These are phyloP conservation scores for Leersia perrieri DNA, from an alignment of 176 grass and related monocot genomes.

Conservation along the genomic window DNA sequence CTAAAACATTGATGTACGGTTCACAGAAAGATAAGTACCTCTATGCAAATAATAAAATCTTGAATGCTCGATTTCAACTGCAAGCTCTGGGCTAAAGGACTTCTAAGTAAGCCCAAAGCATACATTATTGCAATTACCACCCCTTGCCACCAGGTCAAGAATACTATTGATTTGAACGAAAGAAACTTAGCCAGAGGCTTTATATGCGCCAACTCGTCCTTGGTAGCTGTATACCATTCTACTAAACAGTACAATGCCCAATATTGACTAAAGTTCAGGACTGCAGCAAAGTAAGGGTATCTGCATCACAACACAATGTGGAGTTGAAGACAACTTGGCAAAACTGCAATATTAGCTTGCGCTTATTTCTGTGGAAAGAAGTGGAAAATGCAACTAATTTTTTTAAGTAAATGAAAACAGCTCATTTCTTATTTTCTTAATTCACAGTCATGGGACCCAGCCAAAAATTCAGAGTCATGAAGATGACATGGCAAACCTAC, in stretches of 20 bases:
- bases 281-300: constrained; percentile 81
- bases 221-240: constrained; percentile 89
- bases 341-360: no score
- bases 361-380: no score
- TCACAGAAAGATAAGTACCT: constrained; percentile 56
- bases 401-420: not conserved
- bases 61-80: constrained; percentile 94
- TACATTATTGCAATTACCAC: constrained; percentile 92
- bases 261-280: constrained; percentile 96
- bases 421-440: not conserved
- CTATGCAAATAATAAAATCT: constrained; percentile 98
- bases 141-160: constrained; percentile 99
- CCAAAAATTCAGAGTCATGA: not conserved
- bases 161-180: constrained; percentile 94
- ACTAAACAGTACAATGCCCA: constrained; percentile 97
- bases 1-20: not conserved
- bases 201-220: constrained; percentile 85
- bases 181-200: constrained; percentile 93
- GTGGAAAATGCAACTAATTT: no score
- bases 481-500: not conserved
- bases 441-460: constrained; percentile 4
- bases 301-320: constrained; percentile 43
- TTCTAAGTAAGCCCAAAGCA: constrained; percentile 77
- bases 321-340: constrained; percentile 29
- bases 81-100: constrained; percentile 83